These are phyloP conservation scores for Zasmidium citrigriseum DNA, from an alignment of 2,329 filamentous ascomycete species.

Conservation along the genomic window DNA sequence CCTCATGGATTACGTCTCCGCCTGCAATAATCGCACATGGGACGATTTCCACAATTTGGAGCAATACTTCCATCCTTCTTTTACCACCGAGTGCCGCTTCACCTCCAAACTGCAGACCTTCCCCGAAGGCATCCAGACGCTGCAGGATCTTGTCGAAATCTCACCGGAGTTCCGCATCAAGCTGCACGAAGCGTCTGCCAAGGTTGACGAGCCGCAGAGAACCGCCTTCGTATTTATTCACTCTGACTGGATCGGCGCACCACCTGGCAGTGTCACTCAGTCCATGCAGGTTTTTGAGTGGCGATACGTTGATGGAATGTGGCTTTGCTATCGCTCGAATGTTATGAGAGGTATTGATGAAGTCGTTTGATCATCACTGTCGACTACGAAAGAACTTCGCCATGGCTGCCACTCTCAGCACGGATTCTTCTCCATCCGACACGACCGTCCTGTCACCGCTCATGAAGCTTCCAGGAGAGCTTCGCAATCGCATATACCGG, in stretches of 20 bases:
- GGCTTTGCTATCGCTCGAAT: slow-evolving; percentile 10
- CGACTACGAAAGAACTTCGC: background rate
- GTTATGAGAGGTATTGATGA: slow-evolving; percentile 6
- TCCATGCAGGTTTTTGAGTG: slow-evolving; percentile 8
- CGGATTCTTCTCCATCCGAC: too few species aligned
- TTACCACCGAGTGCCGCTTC: slow-evolving; percentile 9
- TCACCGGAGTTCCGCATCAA: slow-evolving; percentile 6
- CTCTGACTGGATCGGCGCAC: slow-evolving; percentile 8
- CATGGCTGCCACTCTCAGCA: too few species aligned
- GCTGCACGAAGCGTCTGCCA: slow-evolving; percentile 5
- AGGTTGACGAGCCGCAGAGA: slow-evolving; percentile 2
- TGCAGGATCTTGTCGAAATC: slow-evolving; percentile 6
- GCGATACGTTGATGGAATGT: slow-evolving; percentile 9
- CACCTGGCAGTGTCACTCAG: slow-evolving; percentile 2
- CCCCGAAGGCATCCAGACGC: slow-evolving; percentile 4
- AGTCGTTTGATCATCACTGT: slow-evolving; percentile 3
- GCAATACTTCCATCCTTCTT: slow-evolving; percentile 22
- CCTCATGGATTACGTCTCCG: background rate
- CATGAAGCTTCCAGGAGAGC: background rate
- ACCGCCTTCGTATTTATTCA: slow-evolving; percentile 10
- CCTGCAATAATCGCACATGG: background rate
- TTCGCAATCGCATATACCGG: background rate
- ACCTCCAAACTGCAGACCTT: slow-evolving; percentile 8
- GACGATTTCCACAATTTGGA: background rate
- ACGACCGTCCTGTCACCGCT: too few species aligned